Conservation (phyloP, 192 early-diverging fungal genomes). For the Coemansia sp. region DNA sequence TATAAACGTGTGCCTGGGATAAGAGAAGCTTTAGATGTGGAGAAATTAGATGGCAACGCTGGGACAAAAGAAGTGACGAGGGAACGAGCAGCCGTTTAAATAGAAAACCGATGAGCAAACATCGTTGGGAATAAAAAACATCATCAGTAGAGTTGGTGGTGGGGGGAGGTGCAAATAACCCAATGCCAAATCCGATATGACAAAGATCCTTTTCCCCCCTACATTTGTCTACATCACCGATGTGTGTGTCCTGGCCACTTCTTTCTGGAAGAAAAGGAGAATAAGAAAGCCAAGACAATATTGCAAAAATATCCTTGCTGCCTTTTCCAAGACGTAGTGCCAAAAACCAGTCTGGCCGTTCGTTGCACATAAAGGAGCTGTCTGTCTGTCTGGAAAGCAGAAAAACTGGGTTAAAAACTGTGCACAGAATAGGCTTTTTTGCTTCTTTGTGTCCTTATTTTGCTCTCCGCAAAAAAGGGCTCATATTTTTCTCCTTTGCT, state of each 20-base stretch:
- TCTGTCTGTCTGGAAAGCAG: not conserved
- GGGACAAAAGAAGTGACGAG: not conserved
- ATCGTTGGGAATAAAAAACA: no score
- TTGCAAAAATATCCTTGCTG: not conserved
- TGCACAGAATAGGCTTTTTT: not conserved
- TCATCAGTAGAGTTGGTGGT: not conserved
- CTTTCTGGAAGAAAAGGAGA: not conserved
- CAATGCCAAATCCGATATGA: constrained; percentile 1
- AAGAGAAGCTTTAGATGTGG: no score
- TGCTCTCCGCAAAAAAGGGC: constrained; percentile 5
- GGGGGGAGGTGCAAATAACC: not conserved
- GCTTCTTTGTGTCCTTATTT: not conserved
- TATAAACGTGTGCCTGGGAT: constrained; percentile 2
- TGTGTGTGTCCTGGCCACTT: not conserved
- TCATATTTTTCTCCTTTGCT: not conserved
- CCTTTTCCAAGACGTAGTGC: not conserved
- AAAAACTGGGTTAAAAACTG: not conserved
- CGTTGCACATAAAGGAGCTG: not conserved
- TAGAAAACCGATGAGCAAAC: not conserved
- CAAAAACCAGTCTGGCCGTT: not conserved
- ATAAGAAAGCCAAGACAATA: constrained; percentile 1
- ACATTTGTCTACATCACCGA: not conserved
- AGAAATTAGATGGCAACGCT: no score
- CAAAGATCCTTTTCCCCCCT: not conserved
- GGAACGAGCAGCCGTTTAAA: not conserved